Conservation (phyloP, 495 filamentous ascomycete genomes). For the Xylaria nigripes region DNA sequence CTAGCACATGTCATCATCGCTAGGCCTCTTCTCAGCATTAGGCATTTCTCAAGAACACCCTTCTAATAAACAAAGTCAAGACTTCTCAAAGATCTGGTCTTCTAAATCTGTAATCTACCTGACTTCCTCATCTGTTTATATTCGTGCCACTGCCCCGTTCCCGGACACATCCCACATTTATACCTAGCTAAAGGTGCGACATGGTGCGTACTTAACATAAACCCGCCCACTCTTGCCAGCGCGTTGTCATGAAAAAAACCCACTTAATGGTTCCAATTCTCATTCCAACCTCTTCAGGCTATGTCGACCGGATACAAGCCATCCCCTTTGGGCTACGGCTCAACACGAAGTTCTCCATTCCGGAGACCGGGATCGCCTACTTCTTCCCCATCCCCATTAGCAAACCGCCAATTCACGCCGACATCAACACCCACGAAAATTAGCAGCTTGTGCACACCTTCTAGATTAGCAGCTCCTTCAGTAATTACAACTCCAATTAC, state of each 20-base stretch:
- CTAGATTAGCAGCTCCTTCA: slow-evolving; percentile 30
- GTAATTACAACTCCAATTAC: no score
- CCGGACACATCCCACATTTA: not conserved
- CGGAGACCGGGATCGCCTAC: slow-evolving; percentile 51
- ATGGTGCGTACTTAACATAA: slow-evolving; percentile 10
- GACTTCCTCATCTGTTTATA: slow-evolving; percentile 2
- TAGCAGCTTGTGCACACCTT: slow-evolving; percentile 21
- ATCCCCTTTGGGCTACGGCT: slow-evolving; percentile 61
- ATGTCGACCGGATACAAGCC: slow-evolving; percentile 56
- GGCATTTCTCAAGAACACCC: no score
- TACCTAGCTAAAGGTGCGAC: slow-evolving; percentile 1
- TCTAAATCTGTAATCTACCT: not conserved
- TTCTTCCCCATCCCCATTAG: slow-evolving; percentile 32
- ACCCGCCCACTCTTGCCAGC: no score
- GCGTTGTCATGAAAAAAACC: no score
- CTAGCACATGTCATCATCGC: no score
- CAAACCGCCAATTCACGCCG: slow-evolving; percentile 36
- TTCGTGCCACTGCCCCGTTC: not conserved
- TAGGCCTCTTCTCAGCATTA: no score
- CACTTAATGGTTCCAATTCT: not conserved
- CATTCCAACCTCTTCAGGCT: slow-evolving; percentile 28
- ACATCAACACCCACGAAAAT: slow-evolving; percentile 32
- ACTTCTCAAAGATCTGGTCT: no score
- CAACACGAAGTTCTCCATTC: slow-evolving; percentile 67
- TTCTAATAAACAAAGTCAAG: not conserved